A percentile compares a stretch with the other conserved stretches of the same genome.
These are phyloP conservation scores for Musa acuminata DNA, from an alignment of 176 grass and related monocot genomes.

Conservation along the genomic window DNA sequence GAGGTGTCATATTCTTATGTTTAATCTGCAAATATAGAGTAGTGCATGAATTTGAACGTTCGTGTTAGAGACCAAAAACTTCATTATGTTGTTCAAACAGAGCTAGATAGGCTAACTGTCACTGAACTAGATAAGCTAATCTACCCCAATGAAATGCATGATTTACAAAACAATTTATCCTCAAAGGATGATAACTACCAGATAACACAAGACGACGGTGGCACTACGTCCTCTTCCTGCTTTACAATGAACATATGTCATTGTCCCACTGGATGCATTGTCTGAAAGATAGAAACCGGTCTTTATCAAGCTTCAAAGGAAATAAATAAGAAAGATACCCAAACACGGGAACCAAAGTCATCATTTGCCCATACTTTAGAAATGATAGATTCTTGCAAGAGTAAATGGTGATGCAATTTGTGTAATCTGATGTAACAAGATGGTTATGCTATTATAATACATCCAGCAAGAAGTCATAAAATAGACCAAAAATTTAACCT, in stretches of 20 bases:
- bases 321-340: not conserved
- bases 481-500: not conserved
- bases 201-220: conserved; percentile 94
- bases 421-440: not conserved
- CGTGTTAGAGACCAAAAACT: not conserved
- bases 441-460: not conserved
- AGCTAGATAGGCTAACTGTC: not conserved
- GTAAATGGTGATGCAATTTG: not conserved
- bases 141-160: not conserved
- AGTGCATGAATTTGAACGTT: not conserved
- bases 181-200: conserved; percentile 40
- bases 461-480: not conserved
- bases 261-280: conserved; percentile 46
- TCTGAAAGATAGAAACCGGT: conserved; percentile 22
- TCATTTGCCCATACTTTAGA: not conserved
- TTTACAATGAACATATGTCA: conserved; percentile 97
- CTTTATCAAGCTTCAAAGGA: not conserved
- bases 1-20: conserved; percentile 69
- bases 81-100: not conserved
- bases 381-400: not conserved
- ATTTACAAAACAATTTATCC: not conserved
- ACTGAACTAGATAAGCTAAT: not conserved
- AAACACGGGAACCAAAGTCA: not conserved
- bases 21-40: conserved; percentile 43
- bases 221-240: conserved; percentile 96